These are phyloP conservation scores for Paramecium octaurelia DNA, from an alignment of 73 alveolate species.

Conservation along the genomic window DNA sequence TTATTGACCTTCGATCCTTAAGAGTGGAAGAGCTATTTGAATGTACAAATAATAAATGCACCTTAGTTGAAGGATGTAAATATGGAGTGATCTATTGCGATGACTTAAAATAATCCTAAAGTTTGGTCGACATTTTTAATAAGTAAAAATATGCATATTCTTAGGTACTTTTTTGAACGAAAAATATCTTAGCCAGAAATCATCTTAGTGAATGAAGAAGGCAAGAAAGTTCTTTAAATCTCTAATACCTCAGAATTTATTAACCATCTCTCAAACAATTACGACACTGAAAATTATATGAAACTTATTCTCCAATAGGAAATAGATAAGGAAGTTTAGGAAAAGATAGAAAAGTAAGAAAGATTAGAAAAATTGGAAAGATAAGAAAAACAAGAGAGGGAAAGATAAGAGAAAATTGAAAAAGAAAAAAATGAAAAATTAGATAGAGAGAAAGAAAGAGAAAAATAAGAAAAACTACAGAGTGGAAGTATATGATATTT, in stretches of 20 bases:
- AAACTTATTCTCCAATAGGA: background rate
- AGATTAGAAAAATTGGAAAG: background rate
- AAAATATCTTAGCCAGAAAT: constrained; percentile 26
- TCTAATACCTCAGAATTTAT: background rate
- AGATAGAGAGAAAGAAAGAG: background rate
- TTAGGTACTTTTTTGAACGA: constrained; percentile 27
- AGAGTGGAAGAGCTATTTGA: constrained; percentile 14
- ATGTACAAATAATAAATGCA: background rate
- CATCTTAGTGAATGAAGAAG: background rate
- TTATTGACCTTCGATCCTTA: background rate
- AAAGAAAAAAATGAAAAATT: background rate
- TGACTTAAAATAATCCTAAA: background rate
- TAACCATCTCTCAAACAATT: background rate
- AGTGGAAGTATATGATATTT: background rate
- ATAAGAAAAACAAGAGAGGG: background rate
- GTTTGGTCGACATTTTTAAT: background rate
- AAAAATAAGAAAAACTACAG: background rate
- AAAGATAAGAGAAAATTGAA: background rate
- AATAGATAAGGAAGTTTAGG: background rate
- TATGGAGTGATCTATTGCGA: constrained; percentile 27
- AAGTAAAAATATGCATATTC: background rate
- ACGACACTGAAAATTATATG: background rate
- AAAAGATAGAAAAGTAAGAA: background rate
- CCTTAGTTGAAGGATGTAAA: constrained; percentile 44
- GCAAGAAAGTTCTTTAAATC: background rate